Evolutionary conservation across 2,329 filamentous ascomycete species (phyloP).

Genomic region (Cercospora berteroae): DNA sequence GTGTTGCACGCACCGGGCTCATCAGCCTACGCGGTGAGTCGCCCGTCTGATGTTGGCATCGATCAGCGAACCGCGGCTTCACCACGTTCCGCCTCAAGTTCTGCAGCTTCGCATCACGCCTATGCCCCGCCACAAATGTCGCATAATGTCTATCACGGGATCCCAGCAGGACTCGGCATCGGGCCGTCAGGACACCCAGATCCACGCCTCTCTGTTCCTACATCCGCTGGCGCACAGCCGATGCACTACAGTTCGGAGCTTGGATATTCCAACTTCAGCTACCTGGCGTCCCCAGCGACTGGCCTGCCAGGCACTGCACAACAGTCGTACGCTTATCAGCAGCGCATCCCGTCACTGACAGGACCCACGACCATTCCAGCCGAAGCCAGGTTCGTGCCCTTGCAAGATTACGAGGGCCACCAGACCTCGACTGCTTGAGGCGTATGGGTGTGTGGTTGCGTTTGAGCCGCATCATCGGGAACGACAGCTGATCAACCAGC

Average conservation of each 20-base stretch:
- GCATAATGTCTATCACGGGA: conserved; percentile 34
- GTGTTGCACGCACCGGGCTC: conserved; percentile 39
- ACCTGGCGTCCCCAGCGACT: conserved; percentile 33
- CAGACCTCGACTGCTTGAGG: conserved; percentile 32
- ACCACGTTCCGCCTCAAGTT: conserved; percentile 35
- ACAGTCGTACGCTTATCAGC: conserved; percentile 32
- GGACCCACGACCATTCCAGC: conserved; percentile 29
- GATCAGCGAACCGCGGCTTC: conserved; percentile 41
- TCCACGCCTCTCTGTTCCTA: conserved; percentile 38
- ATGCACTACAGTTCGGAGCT: conserved; percentile 37
- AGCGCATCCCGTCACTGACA: conserved; percentile 33
- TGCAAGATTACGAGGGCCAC: conserved; percentile 37
- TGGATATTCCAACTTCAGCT: conserved; percentile 30
- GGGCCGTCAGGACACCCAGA: conserved; percentile 41
- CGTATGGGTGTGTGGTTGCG: conserved; percentile 24
- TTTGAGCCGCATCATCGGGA: conserved; percentile 23
- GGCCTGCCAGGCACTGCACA: conserved; percentile 33
- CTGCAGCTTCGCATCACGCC: conserved; percentile 33
- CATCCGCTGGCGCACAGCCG: conserved; percentile 32
- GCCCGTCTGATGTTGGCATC: conserved; percentile 49
- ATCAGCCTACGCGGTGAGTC: conserved; percentile 34
- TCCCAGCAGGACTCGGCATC: conserved; percentile 36
- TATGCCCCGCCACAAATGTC: conserved; percentile 33
- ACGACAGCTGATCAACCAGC: conserved; percentile 24
- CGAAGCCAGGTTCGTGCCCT: conserved; percentile 36